A percentile compares a stretch with the other conserved stretches of the same genome.
phyloP scores from a whole-genome alignment of 2,329 filamentous ascomycete genomes.

The Mycosphaerella sp. region DNA sequence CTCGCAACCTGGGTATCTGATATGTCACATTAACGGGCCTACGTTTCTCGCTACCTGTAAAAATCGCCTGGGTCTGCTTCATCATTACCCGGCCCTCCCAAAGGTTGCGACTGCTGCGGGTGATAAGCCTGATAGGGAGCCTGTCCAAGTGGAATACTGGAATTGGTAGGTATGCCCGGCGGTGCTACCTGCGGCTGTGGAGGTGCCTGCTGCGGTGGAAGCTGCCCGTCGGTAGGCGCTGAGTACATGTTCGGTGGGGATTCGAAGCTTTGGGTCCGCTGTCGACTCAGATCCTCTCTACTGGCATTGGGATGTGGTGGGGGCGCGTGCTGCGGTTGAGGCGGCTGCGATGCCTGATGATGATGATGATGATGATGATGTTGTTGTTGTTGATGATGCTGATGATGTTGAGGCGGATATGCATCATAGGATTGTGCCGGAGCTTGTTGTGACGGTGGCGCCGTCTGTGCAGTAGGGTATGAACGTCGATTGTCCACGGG shows the following conservation, averaged over 20 bases:
- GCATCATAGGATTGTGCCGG: constrained; percentile 24
- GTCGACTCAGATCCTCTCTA: constrained; percentile 21
- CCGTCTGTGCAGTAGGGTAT: constrained; percentile 31
- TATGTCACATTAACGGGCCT: constrained; percentile 1
- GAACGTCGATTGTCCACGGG: constrained; percentile 42
- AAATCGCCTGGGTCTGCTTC: constrained; percentile 49
- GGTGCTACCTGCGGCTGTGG: constrained; percentile 30
- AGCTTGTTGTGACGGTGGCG: constrained; percentile 19
- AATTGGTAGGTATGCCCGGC: constrained; percentile 23
- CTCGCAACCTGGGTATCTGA: constrained; percentile 1
- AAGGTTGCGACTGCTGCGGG: constrained; percentile 47
- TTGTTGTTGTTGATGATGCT: constrained; percentile 18
- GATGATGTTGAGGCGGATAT: constrained; percentile 21
- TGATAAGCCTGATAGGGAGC: constrained; percentile 27
- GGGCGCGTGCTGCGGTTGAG: constrained; percentile 14
- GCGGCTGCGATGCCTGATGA: constrained; percentile 9
- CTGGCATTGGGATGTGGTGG: constrained; percentile 7
- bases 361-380: constrained; percentile 13
- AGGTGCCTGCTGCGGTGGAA: constrained; percentile 17
- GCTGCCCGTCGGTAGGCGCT: constrained; percentile 19
- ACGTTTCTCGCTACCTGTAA: constrained; percentile 26
- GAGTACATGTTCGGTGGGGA: constrained; percentile 28
- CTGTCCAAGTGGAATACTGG: constrained; percentile 6
- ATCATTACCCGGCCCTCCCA: constrained; percentile 58
- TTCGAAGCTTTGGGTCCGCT: constrained; percentile 29